These are phyloP conservation scores for Jatropha podagrica DNA, from an alignment of 441 rosid genomes.

Conservation along the genomic window DNA sequence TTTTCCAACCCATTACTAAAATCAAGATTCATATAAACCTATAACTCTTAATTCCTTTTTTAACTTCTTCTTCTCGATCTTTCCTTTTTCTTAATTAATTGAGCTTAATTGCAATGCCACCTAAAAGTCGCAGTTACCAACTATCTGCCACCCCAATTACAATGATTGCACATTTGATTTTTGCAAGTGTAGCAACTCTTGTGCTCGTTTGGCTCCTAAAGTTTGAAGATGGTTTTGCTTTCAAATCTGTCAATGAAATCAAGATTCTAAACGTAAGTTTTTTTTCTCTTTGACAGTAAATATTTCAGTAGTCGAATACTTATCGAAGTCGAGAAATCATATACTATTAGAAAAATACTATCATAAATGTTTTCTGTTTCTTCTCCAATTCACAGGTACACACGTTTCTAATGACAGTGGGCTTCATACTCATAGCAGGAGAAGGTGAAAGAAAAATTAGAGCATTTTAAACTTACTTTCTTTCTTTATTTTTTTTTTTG, in stretches of 20 bases:
- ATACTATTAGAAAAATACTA: not conserved
- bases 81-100: not conserved
- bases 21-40: constrained; percentile 5
- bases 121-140: constrained; percentile 34
- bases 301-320: not conserved
- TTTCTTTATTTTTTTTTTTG: too few relatives aligned
- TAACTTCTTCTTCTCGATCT: not conserved
- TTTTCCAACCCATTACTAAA: not conserved
- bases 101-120: constrained; percentile 25
- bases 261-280: constrained; percentile 50
- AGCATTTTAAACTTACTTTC: too few relatives aligned
- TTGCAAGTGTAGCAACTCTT: constrained; percentile 39
- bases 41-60: not conserved
- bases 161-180: constrained; percentile 41
- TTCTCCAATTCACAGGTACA: constrained; percentile 37
- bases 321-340: not conserved
- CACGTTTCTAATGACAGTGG: constrained; percentile 52
- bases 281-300: not conserved
- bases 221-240: constrained; percentile 35
- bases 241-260: constrained; percentile 30
- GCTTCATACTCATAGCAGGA: constrained; percentile 47
- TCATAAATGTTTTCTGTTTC: not conserved
- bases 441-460: constrained; percentile 36
- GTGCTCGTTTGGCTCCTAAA: constrained; percentile 55
- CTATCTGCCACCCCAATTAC: constrained; percentile 37